Base-by-base conservation (phyloP, 2,329 filamentous ascomycete genomes). In the Alternaria sp. region DNA sequence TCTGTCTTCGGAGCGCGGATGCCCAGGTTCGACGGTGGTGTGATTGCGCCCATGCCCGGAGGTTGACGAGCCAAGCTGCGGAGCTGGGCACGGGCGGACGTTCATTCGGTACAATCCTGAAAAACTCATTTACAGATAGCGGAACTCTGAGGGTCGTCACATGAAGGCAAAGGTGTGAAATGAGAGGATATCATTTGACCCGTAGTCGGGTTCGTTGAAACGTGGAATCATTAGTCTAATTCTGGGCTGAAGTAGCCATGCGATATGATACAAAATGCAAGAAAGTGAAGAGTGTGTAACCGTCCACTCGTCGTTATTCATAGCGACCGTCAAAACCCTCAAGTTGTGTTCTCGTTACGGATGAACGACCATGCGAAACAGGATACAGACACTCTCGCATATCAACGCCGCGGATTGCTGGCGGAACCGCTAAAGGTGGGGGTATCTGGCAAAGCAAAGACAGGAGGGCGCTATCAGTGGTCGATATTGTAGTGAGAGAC, bases 401-500 rank as follows among this genome's bases (percentile, higher is more conserved):
- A 23, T 15, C 49, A 25, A 23, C 49, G 33, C 49, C 14, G 49
- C 20, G 37, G 30, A 23, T 41, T 15, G 20, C 23, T 21, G 49
- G 23, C 28, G 30, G 49, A 37, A 41, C 18, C 33, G 14, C 20
- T 10, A 37, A 25, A 41, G 49, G 30, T 23, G 18, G 26, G 25
- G 28, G 21, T 15, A 21, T 44, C 10, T 25, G 11, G 53, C 23
- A 55, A 12, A 43, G 25, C 21, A 15, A 53, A n/a, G 14, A 53
- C 20, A 53, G 20, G 9, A 47, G 14, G 14, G 15, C 47, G 43
- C 18, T 12, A 20, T 45, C 45, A 63, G 25, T 55, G 20, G 10
- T 25, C 37, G 6, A 68, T 58, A 6, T 50, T 60, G 43, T 59
- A 62, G 3, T 55, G 44, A 11, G 65, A 63, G 3, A 63, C 54